phyloP scores from a whole-genome alignment of 2,329 filamentous ascomycete species.

The Endoconidiophora polonica region DNA sequence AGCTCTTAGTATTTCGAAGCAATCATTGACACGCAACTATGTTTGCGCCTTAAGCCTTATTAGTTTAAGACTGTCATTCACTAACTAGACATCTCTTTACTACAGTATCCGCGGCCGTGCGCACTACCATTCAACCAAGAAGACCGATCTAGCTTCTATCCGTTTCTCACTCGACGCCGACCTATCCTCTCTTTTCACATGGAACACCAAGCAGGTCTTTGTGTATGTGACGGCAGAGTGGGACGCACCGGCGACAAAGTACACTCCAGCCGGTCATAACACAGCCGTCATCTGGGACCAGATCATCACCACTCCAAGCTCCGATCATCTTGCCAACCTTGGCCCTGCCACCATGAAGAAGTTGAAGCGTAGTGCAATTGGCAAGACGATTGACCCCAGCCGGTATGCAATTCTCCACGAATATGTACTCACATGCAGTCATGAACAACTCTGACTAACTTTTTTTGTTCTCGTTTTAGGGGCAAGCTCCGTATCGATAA shows the following conservation, averaged over 20 bases:
- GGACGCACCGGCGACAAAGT: slow-evolving; percentile 23
- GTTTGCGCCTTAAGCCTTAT: background rate
- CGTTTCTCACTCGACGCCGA: slow-evolving; percentile 88
- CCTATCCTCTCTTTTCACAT: slow-evolving; percentile 83
- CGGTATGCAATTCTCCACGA: slow-evolving; percentile 25
- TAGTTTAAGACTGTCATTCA: too few relatives aligned
- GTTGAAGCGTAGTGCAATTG: slow-evolving; percentile 39
- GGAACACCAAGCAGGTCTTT: slow-evolving; percentile 98
- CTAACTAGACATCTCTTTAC: background rate
- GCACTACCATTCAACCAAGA: slow-evolving; percentile 87
- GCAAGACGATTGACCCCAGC: slow-evolving; percentile 42
- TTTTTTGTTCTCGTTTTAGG: slow-evolving; percentile 21
- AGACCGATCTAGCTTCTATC: slow-evolving; percentile 90
- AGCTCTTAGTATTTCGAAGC: background rate
- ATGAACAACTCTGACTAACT: background rate
- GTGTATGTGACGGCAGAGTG: slow-evolving; percentile 81
- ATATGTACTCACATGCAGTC: background rate
- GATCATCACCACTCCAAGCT: slow-evolving; percentile 65
- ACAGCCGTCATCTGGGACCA: slow-evolving; percentile 88
- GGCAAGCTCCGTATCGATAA: slow-evolving; percentile 65
- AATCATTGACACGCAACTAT: background rate
- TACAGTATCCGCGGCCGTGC: slow-evolving; percentile 69
- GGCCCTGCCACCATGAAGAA: slow-evolving; percentile 45
- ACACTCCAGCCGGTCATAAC: slow-evolving; percentile 20
- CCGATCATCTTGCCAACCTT: slow-evolving; percentile 44